These are phyloP conservation scores for Curvularia eragrostidis DNA, from an alignment of 2,329 filamentous ascomycete species.

Conservation along the genomic window DNA sequence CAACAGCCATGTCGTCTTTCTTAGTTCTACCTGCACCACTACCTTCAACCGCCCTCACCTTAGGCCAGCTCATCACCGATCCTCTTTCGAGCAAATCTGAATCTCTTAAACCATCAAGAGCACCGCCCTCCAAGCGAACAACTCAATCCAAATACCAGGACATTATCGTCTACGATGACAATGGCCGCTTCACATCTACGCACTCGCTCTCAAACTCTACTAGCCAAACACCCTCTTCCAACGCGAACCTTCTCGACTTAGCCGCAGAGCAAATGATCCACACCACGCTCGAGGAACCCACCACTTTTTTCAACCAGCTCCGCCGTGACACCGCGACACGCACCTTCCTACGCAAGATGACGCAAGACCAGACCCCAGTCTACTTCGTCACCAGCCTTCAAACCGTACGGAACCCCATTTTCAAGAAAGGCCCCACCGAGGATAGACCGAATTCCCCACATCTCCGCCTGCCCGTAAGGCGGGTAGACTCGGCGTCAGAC, in stretches of 20 bases:
- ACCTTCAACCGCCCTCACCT: constrained; percentile 25
- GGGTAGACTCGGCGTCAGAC: constrained; percentile 31
- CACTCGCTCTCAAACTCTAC: constrained; percentile 16
- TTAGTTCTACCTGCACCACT: constrained; percentile 36
- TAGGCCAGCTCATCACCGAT: constrained; percentile 41
- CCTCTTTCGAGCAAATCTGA: constrained; percentile 26
- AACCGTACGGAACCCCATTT: constrained; percentile 51
- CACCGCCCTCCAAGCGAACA: constrained; percentile 12
- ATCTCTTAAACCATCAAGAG: constrained; percentile 23
- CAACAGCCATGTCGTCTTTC: constrained; percentile 28
- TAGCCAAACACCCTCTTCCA: background rate
- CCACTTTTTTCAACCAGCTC: constrained; percentile 33
- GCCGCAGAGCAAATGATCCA: constrained; percentile 29
- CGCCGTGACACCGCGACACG: constrained; percentile 28
- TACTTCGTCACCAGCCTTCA: constrained; percentile 55
- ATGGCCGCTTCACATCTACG: constrained; percentile 28
- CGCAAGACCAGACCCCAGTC: constrained; percentile 54
- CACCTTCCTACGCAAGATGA: constrained; percentile 32
- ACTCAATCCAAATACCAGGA: constrained; percentile 26
- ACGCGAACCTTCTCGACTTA: constrained; percentile 25
- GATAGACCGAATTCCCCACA: constrained; percentile 4
- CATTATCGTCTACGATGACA: constrained; percentile 23
- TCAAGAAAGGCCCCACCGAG: constrained; percentile 23
- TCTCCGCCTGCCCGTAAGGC: constrained; percentile 25
- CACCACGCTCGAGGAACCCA: constrained; percentile 21